Conservation (phyloP, 768 basidiomycete species). For the Boletus patriciae region DNA sequence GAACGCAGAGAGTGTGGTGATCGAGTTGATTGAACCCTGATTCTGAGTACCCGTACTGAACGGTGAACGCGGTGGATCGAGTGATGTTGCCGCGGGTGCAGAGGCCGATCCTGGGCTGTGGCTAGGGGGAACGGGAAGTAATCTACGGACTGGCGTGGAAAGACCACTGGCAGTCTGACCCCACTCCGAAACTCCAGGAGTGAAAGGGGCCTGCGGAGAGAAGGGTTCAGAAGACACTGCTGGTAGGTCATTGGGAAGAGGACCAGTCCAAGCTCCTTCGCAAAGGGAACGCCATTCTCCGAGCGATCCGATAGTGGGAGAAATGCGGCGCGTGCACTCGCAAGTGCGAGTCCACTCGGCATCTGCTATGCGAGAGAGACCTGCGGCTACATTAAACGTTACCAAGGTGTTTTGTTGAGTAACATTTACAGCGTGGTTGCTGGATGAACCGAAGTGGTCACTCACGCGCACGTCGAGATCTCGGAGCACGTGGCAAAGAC, state of each 20-base stretch:
- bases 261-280: slow-evolving; percentile 70
- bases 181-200: slow-evolving; percentile 30
- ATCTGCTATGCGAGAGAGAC: slow-evolving; percentile 70
- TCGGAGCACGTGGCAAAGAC: slow-evolving; percentile 23
- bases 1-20: slow-evolving; percentile 72
- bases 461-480: neutral
- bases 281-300: slow-evolving; percentile 73
- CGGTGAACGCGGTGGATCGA: slow-evolving; percentile 29
- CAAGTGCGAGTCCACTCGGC: slow-evolving; percentile 74
- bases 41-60: slow-evolving; percentile 17
- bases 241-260: slow-evolving; percentile 33
- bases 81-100: neutral
- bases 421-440: slow-evolving; percentile 64
- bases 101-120: slow-evolving; percentile 15
- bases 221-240: slow-evolving; percentile 16
- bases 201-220: neutral
- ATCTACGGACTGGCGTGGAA: slow-evolving; percentile 19
- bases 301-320: slow-evolving; percentile 66
- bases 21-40: slow-evolving; percentile 42
- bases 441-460: slow-evolving; percentile 26
- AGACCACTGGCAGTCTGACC: slow-evolving; percentile 19
- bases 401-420: slow-evolving; percentile 60
- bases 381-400: slow-evolving; percentile 62
- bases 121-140: slow-evolving; percentile 23
- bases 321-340: slow-evolving; percentile 67